Percentiles rank a stretch among this genome's conserved stretches.
These are phyloP conservation scores for Syzygium malaccense DNA, from an alignment of 441 rosid species.

Conservation along the genomic window DNA sequence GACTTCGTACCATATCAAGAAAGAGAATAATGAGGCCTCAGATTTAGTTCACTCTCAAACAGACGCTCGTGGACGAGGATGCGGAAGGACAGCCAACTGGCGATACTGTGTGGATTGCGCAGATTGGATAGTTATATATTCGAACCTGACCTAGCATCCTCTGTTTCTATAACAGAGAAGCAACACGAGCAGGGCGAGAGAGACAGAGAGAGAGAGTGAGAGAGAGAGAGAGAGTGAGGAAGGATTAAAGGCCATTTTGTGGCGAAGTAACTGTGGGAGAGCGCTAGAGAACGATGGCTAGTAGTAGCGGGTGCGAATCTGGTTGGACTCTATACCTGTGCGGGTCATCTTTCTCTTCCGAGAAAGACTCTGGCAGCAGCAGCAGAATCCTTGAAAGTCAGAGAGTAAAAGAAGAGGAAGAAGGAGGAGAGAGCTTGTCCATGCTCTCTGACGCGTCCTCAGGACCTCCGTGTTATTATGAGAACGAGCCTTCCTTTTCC, in stretches of 20 bases:
- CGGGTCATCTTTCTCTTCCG: neutral
- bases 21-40: neutral
- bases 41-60: neutral
- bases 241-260: neutral
- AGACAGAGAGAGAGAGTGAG: neutral
- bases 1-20: neutral
- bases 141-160: neutral
- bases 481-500: slow-evolving; percentile 12
- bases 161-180: neutral
- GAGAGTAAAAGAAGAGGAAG: neutral
- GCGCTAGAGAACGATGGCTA: slow-evolving; percentile 20
- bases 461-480: slow-evolving; percentile 69
- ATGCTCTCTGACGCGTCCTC: slow-evolving; percentile 98
- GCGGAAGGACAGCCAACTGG: neutral
- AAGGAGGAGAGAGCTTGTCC: slow-evolving; percentile 62
- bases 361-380: neutral
- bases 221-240: neutral
- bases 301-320: slow-evolving; percentile 82
- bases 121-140: neutral
- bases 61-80: neutral
- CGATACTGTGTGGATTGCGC: neutral
- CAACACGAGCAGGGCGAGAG: neutral
- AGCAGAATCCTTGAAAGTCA: neutral
- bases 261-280: neutral
- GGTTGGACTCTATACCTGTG: slow-evolving; percentile 86